Evolutionary conservation across 495 filamentous ascomycete genomes (phyloP), one percentile per base, ranked within the genome.

Genomic region (Oleoguttula mirabilis): DNA sequence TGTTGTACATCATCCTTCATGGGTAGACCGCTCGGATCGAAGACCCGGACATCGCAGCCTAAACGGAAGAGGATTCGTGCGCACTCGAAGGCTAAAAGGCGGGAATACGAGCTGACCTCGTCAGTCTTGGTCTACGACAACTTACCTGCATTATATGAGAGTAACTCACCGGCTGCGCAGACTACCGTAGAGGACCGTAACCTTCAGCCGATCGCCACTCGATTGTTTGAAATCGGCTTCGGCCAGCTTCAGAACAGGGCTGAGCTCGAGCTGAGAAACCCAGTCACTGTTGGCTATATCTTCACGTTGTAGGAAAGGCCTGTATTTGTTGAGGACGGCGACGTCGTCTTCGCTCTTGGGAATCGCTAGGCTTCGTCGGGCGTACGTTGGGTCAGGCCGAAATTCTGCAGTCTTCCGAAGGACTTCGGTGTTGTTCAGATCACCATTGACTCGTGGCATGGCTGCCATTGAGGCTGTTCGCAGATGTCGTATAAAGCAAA

Each of bases 41-140:
- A 82, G 4, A 82, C 65, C 1, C 78, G 71, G 0, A 82, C 78
- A 40, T 84, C 79, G 52, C 74, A 79, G 20, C 78, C 76, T 1
- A 82, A 68, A 4, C 76, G 71, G 55, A 72, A 72, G n/a, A 82
- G 70, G 39, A 81, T 75, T 0, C 78, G 63, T 11, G 61, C 60
- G 8, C 69, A 72, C 60, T 82, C 78, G 19, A 64, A 72, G 2
- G 77, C 77, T 21, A 80, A 62, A 0, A 81, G 66, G 2, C 62
- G 57, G 0, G 76, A 80, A 52, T 76, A 82, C 17, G 50, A 72
- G 62, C 71, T 49, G 42, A n/a, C n/a, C n/a, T n/a, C n/a, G n/a
- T n/a, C n/a, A n/a, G n/a, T n/a, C n/a, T n/a, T n/a, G n/a, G n/a
- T n/a, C n/a, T n/a, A n/a, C n/a, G n/a, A n/a, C n/a, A n/a, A n/a